Evolutionary conservation across 2,329 filamentous ascomycete genomes (phyloP).

Genomic region (Penicillium oxalicum): DNA sequence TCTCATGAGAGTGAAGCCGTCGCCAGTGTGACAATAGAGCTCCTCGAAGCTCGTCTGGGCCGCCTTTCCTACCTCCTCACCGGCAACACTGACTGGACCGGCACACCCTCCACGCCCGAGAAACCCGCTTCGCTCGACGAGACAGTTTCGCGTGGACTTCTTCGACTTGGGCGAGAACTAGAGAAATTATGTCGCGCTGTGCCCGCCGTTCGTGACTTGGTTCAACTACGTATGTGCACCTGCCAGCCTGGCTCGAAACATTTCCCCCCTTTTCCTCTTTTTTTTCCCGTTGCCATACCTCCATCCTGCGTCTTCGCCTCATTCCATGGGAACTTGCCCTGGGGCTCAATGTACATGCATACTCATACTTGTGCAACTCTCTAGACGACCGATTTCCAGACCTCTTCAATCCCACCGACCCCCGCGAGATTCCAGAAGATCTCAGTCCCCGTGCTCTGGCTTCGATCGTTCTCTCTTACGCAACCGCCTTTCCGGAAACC

Average conservation of each 20-base stretch:
- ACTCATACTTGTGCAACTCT: neutral
- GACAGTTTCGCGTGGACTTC: constrained; percentile 37
- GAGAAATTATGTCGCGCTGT: constrained; percentile 33
- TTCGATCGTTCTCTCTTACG: constrained; percentile 42
- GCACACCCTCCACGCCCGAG: constrained; percentile 29
- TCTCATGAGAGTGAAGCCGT: constrained; percentile 30
- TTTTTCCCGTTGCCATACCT: neutral
- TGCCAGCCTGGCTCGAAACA: neutral
- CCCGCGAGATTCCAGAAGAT: constrained; percentile 30
- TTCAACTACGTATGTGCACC: constrained; percentile 35
- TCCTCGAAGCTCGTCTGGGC: constrained; percentile 41
- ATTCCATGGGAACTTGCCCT: neutral
- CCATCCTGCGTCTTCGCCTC: neutral
- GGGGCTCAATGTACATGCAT: neutral
- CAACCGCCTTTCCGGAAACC: constrained; percentile 43
- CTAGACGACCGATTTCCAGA: constrained; percentile 39
- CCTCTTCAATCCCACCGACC: constrained; percentile 34
- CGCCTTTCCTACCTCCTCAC: constrained; percentile 42
- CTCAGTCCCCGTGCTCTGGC: constrained; percentile 34
- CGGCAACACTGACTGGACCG: constrained; percentile 38
- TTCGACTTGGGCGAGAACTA: constrained; percentile 34
- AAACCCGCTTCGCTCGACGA: constrained; percentile 34
- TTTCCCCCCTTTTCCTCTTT: neutral
- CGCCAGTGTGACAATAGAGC: constrained; percentile 37
- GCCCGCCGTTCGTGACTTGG: constrained; percentile 37